These are phyloP conservation scores for Clausena lansium DNA, from an alignment of 345 rosid genomes.

Conservation along the genomic window DNA sequence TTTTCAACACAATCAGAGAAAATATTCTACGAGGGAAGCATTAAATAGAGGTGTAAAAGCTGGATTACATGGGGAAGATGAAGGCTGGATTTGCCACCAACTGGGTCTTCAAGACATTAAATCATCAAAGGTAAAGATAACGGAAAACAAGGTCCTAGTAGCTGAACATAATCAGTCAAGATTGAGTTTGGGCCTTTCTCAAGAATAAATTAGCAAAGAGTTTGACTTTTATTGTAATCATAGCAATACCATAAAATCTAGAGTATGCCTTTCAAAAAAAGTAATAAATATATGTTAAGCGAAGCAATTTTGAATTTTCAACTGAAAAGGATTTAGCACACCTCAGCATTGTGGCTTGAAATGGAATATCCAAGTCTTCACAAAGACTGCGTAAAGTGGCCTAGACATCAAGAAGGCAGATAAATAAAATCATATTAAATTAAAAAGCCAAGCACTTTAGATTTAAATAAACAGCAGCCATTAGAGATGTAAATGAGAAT, in stretches of 20 bases:
- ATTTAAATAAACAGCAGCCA: not conserved
- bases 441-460: not conserved
- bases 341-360: slow-evolving; percentile 75
- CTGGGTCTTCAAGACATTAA: not conserved
- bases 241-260: not conserved
- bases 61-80: not conserved
- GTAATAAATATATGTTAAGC: not conserved
- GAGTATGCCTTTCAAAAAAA: not conserved
- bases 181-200: not conserved
- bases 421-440: not conserved
- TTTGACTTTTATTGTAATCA: not conserved
- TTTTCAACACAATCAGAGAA: not conserved
- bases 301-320: not conserved
- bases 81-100: not conserved
- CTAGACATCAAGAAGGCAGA: slow-evolving; percentile 36
- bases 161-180: not conserved
- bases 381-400: slow-evolving; percentile 71
- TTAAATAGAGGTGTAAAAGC: not conserved
- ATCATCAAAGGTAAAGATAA: not conserved
- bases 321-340: slow-evolving; percentile 20
- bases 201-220: not conserved
- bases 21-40: not conserved
- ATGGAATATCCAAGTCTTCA: slow-evolving; percentile 73
- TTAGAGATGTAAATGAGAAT: not conserved
- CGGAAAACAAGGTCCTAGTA: not conserved